These are phyloP conservation scores for Anisodus tanguticus DNA, from an alignment of 257 asterid species.

Conservation along the genomic window DNA sequence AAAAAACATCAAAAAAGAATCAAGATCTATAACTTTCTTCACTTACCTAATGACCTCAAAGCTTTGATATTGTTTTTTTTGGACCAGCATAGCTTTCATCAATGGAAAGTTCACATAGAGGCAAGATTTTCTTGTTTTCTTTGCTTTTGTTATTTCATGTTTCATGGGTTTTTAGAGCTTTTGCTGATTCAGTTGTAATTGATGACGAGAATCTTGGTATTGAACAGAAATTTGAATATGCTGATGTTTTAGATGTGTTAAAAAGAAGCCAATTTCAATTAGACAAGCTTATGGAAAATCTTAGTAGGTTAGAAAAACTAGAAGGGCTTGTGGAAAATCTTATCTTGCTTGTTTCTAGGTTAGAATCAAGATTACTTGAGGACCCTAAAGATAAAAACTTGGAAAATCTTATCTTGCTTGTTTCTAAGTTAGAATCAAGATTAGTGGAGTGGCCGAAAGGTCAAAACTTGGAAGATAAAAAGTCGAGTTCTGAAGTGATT, in stretches of 20 bases:
- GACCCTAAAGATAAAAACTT: slow-evolving; percentile 36
- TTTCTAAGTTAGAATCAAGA: slow-evolving; percentile 69
- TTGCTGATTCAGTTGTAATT: slow-evolving; percentile 30
- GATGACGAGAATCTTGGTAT: background rate
- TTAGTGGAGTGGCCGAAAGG: slow-evolving; percentile 42
- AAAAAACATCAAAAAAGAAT: background rate
- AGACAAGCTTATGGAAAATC: slow-evolving; percentile 65
- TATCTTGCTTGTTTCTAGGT: slow-evolving; percentile 59
- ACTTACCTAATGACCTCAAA: slow-evolving; percentile 23
- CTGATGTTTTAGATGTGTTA: slow-evolving; percentile 46
- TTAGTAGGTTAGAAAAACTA: slow-evolving; percentile 58
- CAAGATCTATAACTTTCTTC: slow-evolving; percentile 37
- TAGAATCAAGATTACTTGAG: slow-evolving; percentile 63
- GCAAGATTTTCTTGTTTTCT: slow-evolving; percentile 43
- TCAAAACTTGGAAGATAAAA: slow-evolving; percentile 38
- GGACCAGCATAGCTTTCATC: background rate
- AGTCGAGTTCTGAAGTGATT: slow-evolving; percentile 5
- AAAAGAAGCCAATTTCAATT: slow-evolving; percentile 62
- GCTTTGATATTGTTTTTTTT: slow-evolving; percentile 24
- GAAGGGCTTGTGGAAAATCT: slow-evolving; percentile 69
- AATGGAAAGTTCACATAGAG: slow-evolving; percentile 43
- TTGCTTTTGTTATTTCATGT: slow-evolving; percentile 38
- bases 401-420: slow-evolving; percentile 56
- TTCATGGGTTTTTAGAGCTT: slow-evolving; percentile 33
- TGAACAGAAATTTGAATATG: slow-evolving; percentile 24